A percentile compares a stretch with the other conserved stretches of the same genome.
These are phyloP conservation scores for Lipomyces orientalis DNA, from an alignment of 805 yeast genomes.

Conservation along the genomic window DNA sequence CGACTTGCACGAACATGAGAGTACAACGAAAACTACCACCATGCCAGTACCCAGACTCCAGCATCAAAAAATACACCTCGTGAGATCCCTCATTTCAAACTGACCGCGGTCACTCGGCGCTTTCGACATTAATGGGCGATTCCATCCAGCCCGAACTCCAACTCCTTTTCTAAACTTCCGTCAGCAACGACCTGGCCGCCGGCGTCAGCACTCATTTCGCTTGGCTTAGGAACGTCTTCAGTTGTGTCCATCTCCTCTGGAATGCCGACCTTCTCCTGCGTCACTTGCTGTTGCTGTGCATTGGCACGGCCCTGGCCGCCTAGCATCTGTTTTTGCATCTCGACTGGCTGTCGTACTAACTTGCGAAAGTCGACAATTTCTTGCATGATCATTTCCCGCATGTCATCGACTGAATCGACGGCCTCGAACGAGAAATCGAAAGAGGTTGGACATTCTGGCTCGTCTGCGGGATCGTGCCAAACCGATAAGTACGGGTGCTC, in stretches of 20 bases:
- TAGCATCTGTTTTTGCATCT: slow-evolving; percentile 55
- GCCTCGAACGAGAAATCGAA: slow-evolving; percentile 90
- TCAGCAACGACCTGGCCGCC: slow-evolving; percentile 44
- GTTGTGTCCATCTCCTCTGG: slow-evolving; percentile 40
- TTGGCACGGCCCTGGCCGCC: slow-evolving; percentile 41
- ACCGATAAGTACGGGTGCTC: slow-evolving; percentile 84
- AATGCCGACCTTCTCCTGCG: slow-evolving; percentile 42
- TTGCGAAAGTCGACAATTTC: slow-evolving; percentile 81
- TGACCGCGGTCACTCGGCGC: neutral
- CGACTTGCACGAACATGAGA: neutral
- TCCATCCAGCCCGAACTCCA: slow-evolving; percentile 72
- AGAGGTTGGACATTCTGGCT: slow-evolving; percentile 72
- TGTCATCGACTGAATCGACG: slow-evolving; percentile 74
- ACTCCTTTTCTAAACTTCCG: slow-evolving; percentile 64
- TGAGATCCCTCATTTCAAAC: neutral
- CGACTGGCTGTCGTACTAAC: slow-evolving; percentile 77
- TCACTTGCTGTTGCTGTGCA: slow-evolving; percentile 9
- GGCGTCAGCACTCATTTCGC: slow-evolving; percentile 56
- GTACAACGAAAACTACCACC: neutral
- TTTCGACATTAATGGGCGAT: slow-evolving; percentile 16
- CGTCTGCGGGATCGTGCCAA: slow-evolving; percentile 95
- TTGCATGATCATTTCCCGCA: slow-evolving; percentile 77
- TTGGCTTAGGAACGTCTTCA: slow-evolving; percentile 41
- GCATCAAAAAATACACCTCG: neutral
- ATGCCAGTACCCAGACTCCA: neutral